phyloP scores from a whole-genome alignment of 1,284 basidiomycete species.

The Phellopilus nigrolimitatus region DNA sequence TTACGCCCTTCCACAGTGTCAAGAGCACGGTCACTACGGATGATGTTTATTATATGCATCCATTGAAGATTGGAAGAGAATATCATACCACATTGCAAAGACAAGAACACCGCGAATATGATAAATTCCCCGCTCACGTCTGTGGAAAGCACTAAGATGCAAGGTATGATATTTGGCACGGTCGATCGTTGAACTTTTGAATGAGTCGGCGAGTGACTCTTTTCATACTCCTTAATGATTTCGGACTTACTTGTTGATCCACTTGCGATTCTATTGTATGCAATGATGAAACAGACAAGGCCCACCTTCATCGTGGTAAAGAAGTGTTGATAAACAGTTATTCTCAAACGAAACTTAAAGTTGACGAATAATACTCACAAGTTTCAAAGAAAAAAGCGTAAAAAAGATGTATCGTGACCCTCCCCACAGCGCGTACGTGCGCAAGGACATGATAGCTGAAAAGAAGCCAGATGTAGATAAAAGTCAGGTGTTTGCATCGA shows the following conservation, averaged over 20 bases:
- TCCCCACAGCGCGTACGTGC: constrained; percentile 15
- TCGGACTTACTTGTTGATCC: too few species aligned
- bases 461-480: not conserved
- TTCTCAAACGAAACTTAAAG: not conserved
- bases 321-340: not conserved
- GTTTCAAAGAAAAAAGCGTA: not conserved
- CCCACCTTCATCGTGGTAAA: too few species aligned
- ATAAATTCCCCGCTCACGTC: not conserved
- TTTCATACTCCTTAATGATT: too few species aligned
- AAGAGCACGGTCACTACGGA: not conserved
- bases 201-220: too few species aligned
- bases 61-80: not conserved
- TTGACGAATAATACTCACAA: not conserved
- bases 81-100: constrained; percentile 1
- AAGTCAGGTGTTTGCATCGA: not conserved
- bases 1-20: not conserved
- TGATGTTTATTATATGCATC: not conserved
- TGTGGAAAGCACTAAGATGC: not conserved
- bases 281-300: too few species aligned
- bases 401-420: not conserved
- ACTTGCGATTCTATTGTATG: too few species aligned
- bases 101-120: not conserved
- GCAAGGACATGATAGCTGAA: constrained; percentile 8
- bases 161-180: not conserved
- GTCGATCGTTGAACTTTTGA: not conserved